Evolutionary conservation across 306 rosid species (phyloP).

Genomic region (Dalbergia cultrata): DNA sequence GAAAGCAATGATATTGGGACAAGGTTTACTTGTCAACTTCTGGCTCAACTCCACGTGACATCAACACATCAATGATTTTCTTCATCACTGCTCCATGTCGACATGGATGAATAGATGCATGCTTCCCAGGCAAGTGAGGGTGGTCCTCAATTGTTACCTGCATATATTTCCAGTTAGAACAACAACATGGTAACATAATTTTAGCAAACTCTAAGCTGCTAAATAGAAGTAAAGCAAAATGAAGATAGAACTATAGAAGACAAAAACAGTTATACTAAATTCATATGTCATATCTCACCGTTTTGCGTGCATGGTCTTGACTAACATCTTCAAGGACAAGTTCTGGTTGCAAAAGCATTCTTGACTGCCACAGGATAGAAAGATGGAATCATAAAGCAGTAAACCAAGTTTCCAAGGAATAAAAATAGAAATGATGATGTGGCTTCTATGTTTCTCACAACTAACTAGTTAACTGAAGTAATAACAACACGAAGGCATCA

Average conservation of each 20-base stretch:
- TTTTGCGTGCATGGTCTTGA: constrained; percentile 97
- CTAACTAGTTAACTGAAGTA: not conserved
- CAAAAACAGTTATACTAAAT: not conserved
- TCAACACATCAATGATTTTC: constrained; percentile 90
- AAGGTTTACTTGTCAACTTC: constrained; percentile 88
- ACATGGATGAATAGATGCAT: constrained; percentile 98
- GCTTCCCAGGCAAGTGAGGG: constrained; percentile 96
- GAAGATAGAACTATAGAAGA: too few relatives aligned
- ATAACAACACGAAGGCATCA: constrained; percentile 13
- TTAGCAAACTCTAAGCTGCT: not conserved
- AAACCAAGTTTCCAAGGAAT: not conserved
- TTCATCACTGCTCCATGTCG: constrained; percentile 98
- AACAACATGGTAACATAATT: constrained; percentile 9
- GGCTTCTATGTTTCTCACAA: not conserved
- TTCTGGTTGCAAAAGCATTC: constrained; percentile 93
- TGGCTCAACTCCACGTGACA: constrained; percentile 98
- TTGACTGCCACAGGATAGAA: constrained; percentile 60
- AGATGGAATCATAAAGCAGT: constrained; percentile 22
- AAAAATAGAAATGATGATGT: not conserved
- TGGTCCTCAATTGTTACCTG: constrained; percentile 97
- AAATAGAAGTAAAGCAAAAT: not conserved
- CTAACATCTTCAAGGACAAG: constrained; percentile 96
- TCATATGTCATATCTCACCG: constrained; percentile 65
- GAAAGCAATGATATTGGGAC: constrained; percentile 34
- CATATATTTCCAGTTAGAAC: constrained; percentile 29